phyloP scores from a whole-genome alignment of 768 basidiomycete genomes.

The Boletus reticulatus region DNA sequence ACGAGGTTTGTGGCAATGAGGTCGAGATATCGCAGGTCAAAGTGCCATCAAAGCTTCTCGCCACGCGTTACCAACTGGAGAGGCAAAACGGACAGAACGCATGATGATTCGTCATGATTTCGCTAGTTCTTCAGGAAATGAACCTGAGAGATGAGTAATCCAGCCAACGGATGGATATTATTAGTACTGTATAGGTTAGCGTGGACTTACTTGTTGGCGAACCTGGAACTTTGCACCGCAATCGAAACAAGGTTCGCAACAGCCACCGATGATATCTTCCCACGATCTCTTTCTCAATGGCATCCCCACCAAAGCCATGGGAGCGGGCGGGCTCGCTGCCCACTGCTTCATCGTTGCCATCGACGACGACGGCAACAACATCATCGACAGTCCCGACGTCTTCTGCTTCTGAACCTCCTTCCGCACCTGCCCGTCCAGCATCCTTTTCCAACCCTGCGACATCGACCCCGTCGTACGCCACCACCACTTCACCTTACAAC shows the following conservation, averaged over 20 bases:
- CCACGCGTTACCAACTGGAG: no score
- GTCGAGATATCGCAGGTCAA: no score
- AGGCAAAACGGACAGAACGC: no score
- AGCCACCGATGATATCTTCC: slow-evolving; percentile 7
- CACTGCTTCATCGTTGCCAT: slow-evolving; percentile 27
- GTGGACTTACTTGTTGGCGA: no score
- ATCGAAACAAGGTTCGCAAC: neutral
- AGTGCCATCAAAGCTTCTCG: no score
- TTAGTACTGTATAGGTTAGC: no score
- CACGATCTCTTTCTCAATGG: slow-evolving; percentile 46
- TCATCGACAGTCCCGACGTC: slow-evolving; percentile 23
- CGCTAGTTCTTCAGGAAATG: no score
- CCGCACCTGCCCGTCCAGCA: slow-evolving; percentile 65
- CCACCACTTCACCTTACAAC: slow-evolving; percentile 40
- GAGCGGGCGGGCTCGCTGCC: slow-evolving; percentile 54
- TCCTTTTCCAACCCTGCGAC: slow-evolving; percentile 42
- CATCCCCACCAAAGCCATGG: slow-evolving; percentile 90
- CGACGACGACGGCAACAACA: slow-evolving; percentile 19
- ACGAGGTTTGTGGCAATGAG: no score
- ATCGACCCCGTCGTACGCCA: slow-evolving; percentile 33
- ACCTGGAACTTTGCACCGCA: no score
- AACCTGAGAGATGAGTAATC: no score
- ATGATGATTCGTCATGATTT: no score
- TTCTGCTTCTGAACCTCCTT: slow-evolving; percentile 33
- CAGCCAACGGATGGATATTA: no score